Conservation (phyloP, 352 stramenopile species). For the Phytophthora sp. region DNA sequence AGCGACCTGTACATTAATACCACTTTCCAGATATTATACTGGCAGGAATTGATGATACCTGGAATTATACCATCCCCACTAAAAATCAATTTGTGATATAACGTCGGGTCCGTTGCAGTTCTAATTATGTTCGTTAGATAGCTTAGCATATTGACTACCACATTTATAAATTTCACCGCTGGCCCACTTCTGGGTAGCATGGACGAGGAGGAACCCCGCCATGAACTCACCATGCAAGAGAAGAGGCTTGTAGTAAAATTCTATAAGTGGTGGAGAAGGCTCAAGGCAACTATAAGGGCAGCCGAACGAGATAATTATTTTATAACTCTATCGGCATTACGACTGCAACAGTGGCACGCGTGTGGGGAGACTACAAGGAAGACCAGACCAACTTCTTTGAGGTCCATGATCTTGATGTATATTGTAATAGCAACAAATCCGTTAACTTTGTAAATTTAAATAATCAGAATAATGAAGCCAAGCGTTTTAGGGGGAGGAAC, state of each 20-base stretch:
- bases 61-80: too few relatives aligned
- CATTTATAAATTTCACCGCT: too few relatives aligned
- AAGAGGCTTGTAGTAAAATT: background rate
- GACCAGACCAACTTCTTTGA: background rate
- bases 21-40: too few relatives aligned
- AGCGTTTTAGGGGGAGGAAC: background rate
- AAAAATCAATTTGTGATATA: too few relatives aligned
- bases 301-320: constrained; percentile 1
- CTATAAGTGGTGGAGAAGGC: background rate
- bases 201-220: background rate
- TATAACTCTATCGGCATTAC: background rate
- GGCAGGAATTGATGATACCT: too few relatives aligned
- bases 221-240: background rate
- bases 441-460: background rate
- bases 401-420: background rate
- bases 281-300: background rate
- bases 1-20: too few relatives aligned
- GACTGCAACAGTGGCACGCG: background rate
- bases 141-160: too few relatives aligned
- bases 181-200: too few relatives aligned
- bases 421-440: background rate
- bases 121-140: too few relatives aligned
- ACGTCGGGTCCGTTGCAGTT: too few relatives aligned
- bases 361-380: background rate
- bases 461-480: background rate